Evolutionary conservation across 2,329 filamentous ascomycete species (phyloP), one percentile per base, ranked within the genome.

Genomic region (Pezicula carpinea): DNA sequence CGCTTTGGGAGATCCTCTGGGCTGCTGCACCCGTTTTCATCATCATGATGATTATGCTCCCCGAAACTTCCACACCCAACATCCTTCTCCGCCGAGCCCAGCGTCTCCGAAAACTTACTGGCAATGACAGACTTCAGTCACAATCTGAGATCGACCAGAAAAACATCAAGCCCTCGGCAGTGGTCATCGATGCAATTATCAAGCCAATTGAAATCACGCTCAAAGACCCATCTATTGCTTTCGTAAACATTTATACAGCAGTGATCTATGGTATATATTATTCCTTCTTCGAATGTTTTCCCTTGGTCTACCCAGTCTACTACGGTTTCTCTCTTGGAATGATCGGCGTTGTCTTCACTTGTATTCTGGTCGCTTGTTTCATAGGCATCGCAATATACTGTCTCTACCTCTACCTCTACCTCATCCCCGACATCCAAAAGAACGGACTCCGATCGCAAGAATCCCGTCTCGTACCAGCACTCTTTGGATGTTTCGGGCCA

Each of bases 241-340:
- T 85, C 62, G 73, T 79, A 1, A 77, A 82, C 57, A 47, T 82
- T 32, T 85, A 84, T 64, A 79, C 75, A 3, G 75, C 74, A 45
- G 72, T 84, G 54, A 74, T 79, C 54, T 85, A 83, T 63, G 77
- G 71, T 44, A 81, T 79, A 59, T 81, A 80, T 67, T 80, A 80
- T 57, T 74, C 70, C 35, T 85, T 76, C 66, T 85, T 85, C 59
- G 81, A 85, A 57, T 76, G 76, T n/a, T 85, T 85, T 62, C 80
- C 81, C 4, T 66, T 83, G 13, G 79, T 85, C 46, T 86, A 82
- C 60, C 71, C 73, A 2, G 70, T 70, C 33, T 67, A 74, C 57
- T 85, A 86, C 64, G 63, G 67, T 59, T 83, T 86, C 73, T 75
- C 70, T 49, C 64, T 77, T 2, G 79, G 80, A 32, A 61, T 80